phyloP scores from a whole-genome alignment of 768 basidiomycete species.

The Macrocybe gigantea region DNA sequence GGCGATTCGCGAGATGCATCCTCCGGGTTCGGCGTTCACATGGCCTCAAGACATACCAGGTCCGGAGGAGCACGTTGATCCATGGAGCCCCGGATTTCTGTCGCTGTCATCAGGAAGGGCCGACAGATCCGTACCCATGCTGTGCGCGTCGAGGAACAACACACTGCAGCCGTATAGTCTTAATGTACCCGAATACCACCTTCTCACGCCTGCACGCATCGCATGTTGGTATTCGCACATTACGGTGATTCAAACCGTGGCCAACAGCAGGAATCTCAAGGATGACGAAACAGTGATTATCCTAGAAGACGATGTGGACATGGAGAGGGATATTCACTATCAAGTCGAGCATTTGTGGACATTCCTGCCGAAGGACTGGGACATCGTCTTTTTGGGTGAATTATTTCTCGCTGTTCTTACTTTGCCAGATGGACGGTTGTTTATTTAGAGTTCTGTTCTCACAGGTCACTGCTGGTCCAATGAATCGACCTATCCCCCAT shows the following conservation, averaged over 20 bases:
- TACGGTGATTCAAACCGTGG: slow-evolving; percentile 40
- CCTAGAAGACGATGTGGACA: slow-evolving; percentile 78
- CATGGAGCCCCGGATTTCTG: not conserved
- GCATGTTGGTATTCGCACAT: slow-evolving; percentile 74
- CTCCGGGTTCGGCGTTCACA: no score
- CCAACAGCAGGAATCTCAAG: slow-evolving; percentile 16
- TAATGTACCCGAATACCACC: slow-evolving; percentile 35
- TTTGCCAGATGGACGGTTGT: not conserved
- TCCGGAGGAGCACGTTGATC: not conserved
- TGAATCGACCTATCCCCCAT: slow-evolving; percentile 43
- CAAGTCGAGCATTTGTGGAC: slow-evolving; percentile 42
- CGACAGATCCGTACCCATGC: slow-evolving; percentile 17
- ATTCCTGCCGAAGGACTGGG: slow-evolving; percentile 57
- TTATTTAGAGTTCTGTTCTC: slow-evolving; percentile 1
- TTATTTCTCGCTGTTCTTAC: not conserved
- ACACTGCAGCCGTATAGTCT: slow-evolving; percentile 26
- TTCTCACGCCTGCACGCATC: slow-evolving; percentile 53
- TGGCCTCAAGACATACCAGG: no score
- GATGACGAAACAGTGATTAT: slow-evolving; percentile 39
- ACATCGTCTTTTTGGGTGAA: slow-evolving; percentile 67
- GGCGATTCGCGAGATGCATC: no score
- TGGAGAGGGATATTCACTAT: slow-evolving; percentile 54
- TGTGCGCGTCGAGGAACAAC: slow-evolving; percentile 23
- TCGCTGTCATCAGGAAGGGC: slow-evolving; percentile 1
- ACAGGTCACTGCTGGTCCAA: slow-evolving; percentile 80